phyloP scores from a whole-genome alignment of 2,329 filamentous ascomycete genomes.

The Fusarium vanettenii region DNA sequence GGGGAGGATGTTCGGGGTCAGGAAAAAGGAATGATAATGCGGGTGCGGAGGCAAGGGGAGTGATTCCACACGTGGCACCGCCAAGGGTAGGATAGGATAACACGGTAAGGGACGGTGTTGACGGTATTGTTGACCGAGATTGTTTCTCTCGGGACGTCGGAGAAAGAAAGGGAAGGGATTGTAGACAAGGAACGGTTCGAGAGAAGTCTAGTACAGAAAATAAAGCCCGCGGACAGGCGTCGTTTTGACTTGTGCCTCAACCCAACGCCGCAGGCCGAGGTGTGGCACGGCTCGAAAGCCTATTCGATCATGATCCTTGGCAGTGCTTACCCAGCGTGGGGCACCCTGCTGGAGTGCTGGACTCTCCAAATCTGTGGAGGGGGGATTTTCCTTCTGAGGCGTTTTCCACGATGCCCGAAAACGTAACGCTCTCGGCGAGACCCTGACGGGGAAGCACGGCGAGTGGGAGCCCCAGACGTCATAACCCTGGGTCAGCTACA shows the following conservation, averaged over 20 bases:
- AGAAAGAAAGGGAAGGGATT: not conserved
- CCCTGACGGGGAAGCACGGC: not conserved
- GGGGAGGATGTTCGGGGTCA: not conserved
- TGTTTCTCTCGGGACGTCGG: not conserved
- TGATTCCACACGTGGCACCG: not conserved
- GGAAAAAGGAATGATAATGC: constrained; percentile 1
- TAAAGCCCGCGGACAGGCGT: not conserved
- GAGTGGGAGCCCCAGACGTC: constrained; percentile 14
- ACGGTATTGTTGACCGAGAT: not conserved
- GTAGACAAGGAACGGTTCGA: not conserved
- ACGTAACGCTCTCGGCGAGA: constrained; percentile 5
- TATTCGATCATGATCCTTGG: constrained; percentile 18
- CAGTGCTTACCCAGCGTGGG: not conserved
- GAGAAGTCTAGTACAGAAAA: not conserved
- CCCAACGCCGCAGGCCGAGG: not conserved
- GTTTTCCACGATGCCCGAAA: constrained; percentile 15
- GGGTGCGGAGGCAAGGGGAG: constrained; percentile 4
- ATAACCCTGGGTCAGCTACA: constrained; percentile 6
- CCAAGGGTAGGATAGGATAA: not conserved
- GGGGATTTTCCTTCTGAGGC: not conserved
- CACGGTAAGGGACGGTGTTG: not conserved
- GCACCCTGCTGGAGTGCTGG: not conserved
- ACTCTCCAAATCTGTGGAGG: constrained; percentile 3
- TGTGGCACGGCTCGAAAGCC: not conserved
- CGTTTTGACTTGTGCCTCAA: not conserved